Base-by-base conservation (phyloP, 352 stramenopile species). In the Phytopythium kandeliae region DNA sequence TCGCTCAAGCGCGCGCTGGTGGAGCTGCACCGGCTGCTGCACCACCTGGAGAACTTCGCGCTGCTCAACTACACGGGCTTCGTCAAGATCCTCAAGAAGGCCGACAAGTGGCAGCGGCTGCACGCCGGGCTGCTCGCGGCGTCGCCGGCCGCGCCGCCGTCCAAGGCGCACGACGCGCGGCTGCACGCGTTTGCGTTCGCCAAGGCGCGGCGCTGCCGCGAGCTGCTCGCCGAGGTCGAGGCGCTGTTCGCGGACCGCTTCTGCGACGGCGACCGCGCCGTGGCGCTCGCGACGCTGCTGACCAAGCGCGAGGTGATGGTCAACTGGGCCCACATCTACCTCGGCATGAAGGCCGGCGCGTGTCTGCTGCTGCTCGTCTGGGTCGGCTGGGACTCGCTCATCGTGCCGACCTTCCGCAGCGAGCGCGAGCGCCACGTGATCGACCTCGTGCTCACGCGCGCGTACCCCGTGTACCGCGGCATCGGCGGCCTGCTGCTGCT, bases 1-100 rank as follows among this genome's bases (percentile, higher is more conserved):
- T 97, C 91, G 40, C 91, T 98, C 44, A 92, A 95, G 58, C 86
- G 95, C 44, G 86, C 94, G 31, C 78, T 98, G 26, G 79, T 89
- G n/a, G 92, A 98, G 65, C 73, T 98, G 36, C 92, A 98, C 67
- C 86, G 94, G 4, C 76, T 93, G 41, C 62, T 96, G 22, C 97
- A 98, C 57, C 69, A 98, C 33, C 75, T 99, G 48, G 73, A 96
- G 33, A 99, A 99, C 67, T 99, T 96, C 76, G 82, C 91, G 26
- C 89, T 99, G 56, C 82, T 99, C 50, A 99, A 99, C 60, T 98
- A 98, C 69, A 99, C 96, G 0, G 96, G 86, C 15, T 98, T 98
- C 63, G 80, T 99, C 21, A 99, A 99, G 67, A 97, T 99, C 58
- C 62, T 98, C 28, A 98, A 99, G 64, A 98, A 98, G 52, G 89